These are phyloP conservation scores for Hymenoscyphus salicellus DNA, from an alignment of 2,329 filamentous ascomycete genomes.

Conservation along the genomic window DNA sequence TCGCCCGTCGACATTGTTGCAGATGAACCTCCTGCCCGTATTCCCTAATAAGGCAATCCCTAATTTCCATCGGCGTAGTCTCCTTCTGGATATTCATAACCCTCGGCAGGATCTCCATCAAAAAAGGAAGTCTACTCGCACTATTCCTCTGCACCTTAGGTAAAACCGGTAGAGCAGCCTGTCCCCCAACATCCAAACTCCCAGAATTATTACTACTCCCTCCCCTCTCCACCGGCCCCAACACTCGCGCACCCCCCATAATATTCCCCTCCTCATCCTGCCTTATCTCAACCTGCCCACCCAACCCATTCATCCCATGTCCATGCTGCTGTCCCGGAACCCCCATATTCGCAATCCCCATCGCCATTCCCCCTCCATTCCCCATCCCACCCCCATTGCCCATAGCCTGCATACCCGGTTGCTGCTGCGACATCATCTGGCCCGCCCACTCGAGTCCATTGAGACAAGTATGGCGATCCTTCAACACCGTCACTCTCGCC, in stretches of 20 bases:
- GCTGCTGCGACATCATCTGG: background rate
- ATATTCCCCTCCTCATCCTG: slow-evolving; percentile 34
- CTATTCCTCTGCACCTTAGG: slow-evolving; percentile 36
- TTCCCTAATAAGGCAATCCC: slow-evolving; percentile 50
- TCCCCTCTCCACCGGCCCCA: slow-evolving; percentile 24
- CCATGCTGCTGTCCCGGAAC: slow-evolving; percentile 15
- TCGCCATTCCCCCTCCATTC: slow-evolving; percentile 15
- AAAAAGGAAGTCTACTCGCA: slow-evolving; percentile 46
- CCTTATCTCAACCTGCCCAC: slow-evolving; percentile 27
- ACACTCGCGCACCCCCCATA: slow-evolving; percentile 31
- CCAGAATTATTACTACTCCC: slow-evolving; percentile 1
- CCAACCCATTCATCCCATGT: slow-evolving; percentile 8
- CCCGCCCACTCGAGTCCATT: slow-evolving; percentile 27
- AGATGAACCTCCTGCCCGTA: slow-evolving; percentile 36
- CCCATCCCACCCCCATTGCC: slow-evolving; percentile 8
- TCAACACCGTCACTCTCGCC: slow-evolving; percentile 34
- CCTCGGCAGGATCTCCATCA: slow-evolving; percentile 58
- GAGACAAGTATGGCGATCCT: slow-evolving; percentile 34
- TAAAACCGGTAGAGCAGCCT: slow-evolving; percentile 26
- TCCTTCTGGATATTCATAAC: slow-evolving; percentile 57
- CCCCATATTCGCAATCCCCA: slow-evolving; percentile 15
- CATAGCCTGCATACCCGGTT: slow-evolving; percentile 12
- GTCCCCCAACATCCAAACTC: background rate
- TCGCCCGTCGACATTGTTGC: slow-evolving; percentile 36
- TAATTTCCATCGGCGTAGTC: slow-evolving; percentile 58